Evolutionary conservation across 352 stramenopile genomes (phyloP), one percentile per base, ranked within the genome.

Genomic region (Phytophthora gonapodyides): DNA sequence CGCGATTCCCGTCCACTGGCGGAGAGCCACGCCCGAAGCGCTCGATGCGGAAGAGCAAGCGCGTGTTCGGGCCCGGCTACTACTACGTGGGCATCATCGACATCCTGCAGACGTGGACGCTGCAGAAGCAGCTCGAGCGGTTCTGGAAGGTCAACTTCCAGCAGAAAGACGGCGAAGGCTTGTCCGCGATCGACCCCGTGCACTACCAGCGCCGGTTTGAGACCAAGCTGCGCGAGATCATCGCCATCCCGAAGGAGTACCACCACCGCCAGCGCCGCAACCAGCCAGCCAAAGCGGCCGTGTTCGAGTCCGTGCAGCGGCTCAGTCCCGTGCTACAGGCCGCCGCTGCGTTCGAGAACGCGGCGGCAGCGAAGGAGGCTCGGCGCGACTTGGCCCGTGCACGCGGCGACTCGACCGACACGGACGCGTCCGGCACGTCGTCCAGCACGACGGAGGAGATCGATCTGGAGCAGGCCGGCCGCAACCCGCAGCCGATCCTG

Each of bases 71-170:
- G 0, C 89, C 89, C 0, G 87, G 82, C 11, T 89, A 89, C 54
- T 97, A 97, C 69, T 96, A 96, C 66, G 76, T 97, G 2, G 89
- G 89, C 11, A 76, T 97, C 30, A 97, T 97, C 54, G 89, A 97
- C 64, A 97, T 97, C 42, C 45, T 97, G 37, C 89, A 97, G 69
- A 88, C 84, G 43, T 97, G 85, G 85, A 96, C 84, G 30, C 71
- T 87, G 12, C 62, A 93, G 48, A 97, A 97, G 54, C 63, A 72
- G 21, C 43, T 91, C 5, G 89, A 97, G 71, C 74, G 85, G 16
- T 93, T 92, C 54, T 88, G 73, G 56, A 97, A 97, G 57, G 86
- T 93, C 7, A 53, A 82, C 15, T 47, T 97, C 9, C 76, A 86
- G 55, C 79, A 79, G 7, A 77, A 79, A 36, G 86, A 94, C 47